Conservation (phyloP, 1,284 basidiomycete species). For the Sanghuangporus baumii region DNA sequence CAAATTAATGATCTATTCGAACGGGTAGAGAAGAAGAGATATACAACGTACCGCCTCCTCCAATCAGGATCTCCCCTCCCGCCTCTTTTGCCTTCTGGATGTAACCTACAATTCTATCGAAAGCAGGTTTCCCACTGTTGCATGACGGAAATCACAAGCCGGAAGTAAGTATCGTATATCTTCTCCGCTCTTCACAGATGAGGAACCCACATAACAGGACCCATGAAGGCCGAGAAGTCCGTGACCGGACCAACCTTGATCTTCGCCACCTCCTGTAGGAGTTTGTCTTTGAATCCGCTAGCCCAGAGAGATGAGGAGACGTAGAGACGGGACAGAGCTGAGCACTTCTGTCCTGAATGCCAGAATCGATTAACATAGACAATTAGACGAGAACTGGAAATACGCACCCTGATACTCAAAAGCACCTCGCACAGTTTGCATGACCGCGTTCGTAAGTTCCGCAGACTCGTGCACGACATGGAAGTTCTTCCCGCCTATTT, state of each 20-base stretch:
- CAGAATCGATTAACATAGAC: neutral
- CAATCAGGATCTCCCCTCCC: slow-evolving; percentile 85
- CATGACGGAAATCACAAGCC: neutral
- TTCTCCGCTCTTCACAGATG: neutral
- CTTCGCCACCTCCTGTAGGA: slow-evolving; percentile 71
- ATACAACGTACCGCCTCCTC: slow-evolving; percentile 61
- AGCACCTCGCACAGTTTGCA: slow-evolving; percentile 84
- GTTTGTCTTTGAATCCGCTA: slow-evolving; percentile 78
- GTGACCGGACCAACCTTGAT: slow-evolving; percentile 81
- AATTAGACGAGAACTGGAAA: slow-evolving; percentile 4
- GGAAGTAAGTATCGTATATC: neutral
- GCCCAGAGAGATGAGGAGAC: slow-evolving; percentile 87
- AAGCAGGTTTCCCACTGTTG: slow-evolving; percentile 73
- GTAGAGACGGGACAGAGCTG: slow-evolving; percentile 88
- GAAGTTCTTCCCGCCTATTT: slow-evolving; percentile 91
- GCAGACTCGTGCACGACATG: slow-evolving; percentile 89
- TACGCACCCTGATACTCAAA: slow-evolving; percentile 91
- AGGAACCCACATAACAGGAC: slow-evolving; percentile 82
- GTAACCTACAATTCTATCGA: slow-evolving; percentile 83
- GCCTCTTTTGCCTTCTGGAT: slow-evolving; percentile 86
- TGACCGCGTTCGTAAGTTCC: slow-evolving; percentile 81
- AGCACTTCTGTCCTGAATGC: slow-evolving; percentile 86
- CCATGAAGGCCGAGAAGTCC: slow-evolving; percentile 87
- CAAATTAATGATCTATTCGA: neutral
- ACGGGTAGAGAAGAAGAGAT: neutral